phyloP scores from a whole-genome alignment of 2,329 filamentous ascomycete species.

The Aspergillus texensis region DNA sequence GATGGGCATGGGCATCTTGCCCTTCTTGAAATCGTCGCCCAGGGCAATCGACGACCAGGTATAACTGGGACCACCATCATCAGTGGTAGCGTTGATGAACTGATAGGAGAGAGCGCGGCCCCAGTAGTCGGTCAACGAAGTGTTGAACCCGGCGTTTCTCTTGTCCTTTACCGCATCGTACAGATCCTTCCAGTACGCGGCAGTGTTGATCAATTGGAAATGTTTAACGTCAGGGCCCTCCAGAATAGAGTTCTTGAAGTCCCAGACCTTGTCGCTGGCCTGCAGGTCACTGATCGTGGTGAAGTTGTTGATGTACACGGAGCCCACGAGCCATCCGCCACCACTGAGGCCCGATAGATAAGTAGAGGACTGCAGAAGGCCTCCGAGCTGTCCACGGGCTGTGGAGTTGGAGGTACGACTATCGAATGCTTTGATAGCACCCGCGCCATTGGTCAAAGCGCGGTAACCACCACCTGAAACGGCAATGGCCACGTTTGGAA shows the following conservation, averaged over 20 bases:
- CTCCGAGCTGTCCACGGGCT: conserved; percentile 69
- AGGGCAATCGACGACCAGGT: conserved; percentile 81
- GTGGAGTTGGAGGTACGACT: conserved; percentile 67
- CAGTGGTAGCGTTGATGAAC: conserved; percentile 68
- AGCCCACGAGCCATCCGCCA: conserved; percentile 83
- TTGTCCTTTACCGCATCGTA: conserved; percentile 63
- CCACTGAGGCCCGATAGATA: conserved; percentile 82
- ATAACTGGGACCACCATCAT: conserved; percentile 70
- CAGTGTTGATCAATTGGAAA: conserved; percentile 49
- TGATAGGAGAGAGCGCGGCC: conserved; percentile 85
- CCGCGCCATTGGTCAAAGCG: conserved; percentile 82
- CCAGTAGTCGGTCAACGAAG: conserved; percentile 83
- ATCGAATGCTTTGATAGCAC: conserved; percentile 78
- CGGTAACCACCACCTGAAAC: conserved; percentile 84
- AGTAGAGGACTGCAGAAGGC: conserved; percentile 77
- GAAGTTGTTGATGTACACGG: conserved; percentile 77
- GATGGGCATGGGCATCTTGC: conserved; percentile 70
- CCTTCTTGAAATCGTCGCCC: conserved; percentile 63
- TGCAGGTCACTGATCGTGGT: conserved; percentile 56
- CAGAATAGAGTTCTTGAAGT: conserved; percentile 64
- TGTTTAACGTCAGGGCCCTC: conserved; percentile 55
- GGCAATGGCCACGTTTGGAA: conserved; percentile 75
- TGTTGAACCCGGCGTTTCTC: conserved; percentile 63
- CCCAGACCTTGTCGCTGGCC: conserved; percentile 54
- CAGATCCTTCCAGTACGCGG: conserved; percentile 65